phyloP scores from a whole-genome alignment of 2,329 filamentous ascomycete genomes.

The Fusarium nygamai region DNA sequence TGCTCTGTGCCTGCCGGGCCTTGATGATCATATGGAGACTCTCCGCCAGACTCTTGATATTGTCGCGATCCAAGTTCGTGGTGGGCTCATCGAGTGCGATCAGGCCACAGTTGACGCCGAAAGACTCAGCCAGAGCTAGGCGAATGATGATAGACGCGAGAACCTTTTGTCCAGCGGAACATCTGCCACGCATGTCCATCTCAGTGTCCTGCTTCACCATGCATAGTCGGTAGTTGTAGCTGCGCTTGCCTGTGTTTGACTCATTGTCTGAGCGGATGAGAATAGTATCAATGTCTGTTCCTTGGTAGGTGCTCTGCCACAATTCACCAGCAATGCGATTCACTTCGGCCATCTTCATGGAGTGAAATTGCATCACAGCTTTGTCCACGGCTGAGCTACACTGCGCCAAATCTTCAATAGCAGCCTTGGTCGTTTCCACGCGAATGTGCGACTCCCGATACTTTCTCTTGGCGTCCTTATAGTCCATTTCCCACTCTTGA shows the following conservation, averaged over 20 bases:
- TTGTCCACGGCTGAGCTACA: constrained; percentile 89
- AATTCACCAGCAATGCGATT: constrained; percentile 94
- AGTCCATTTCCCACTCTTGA: constrained; percentile 84
- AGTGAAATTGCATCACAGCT: constrained; percentile 97
- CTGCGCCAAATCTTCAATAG: constrained; percentile 86
- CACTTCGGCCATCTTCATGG: constrained; percentile 97
- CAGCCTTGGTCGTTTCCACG: constrained; percentile 90
- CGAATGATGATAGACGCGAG: constrained; percentile 98
- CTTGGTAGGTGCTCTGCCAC: constrained; percentile 97
- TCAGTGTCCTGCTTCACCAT: constrained; percentile 98
- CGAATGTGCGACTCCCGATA: constrained; percentile 91
- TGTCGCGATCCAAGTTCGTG: constrained; percentile 94
- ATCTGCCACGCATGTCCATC: constrained; percentile 99
- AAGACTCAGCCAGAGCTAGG: constrained; percentile 93
- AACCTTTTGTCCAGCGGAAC: constrained; percentile 96
- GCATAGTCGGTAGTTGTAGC: constrained; percentile 96
- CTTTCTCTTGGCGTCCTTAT: constrained; percentile 80
- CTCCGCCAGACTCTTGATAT: constrained; percentile 88
- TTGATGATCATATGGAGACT: constrained; percentile 90
- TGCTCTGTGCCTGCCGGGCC: constrained; percentile 82
- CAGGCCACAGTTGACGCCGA: constrained; percentile 93
- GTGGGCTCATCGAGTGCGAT: constrained; percentile 98
- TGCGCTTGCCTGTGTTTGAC: constrained; percentile 75
- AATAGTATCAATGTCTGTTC: constrained; percentile 96
- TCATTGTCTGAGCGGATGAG: constrained; percentile 94